Evolutionary conservation across 805 yeast species (phyloP).

Genomic region (Priceomyces medius): DNA sequence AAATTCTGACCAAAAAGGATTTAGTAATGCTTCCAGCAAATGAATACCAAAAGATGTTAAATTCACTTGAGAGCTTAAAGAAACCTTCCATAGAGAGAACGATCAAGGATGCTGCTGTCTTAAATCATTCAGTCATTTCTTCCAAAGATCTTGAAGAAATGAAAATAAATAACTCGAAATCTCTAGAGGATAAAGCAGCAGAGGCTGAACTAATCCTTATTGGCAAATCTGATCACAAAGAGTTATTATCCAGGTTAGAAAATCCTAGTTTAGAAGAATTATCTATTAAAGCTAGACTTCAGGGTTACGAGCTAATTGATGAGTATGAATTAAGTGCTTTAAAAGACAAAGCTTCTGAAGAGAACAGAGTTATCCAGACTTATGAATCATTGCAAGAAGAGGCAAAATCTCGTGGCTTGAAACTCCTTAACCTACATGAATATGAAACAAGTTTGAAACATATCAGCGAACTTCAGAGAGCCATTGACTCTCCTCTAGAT

Average conservation of each 20-base stretch:
- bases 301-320: constrained; percentile 17
- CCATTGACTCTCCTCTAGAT: background rate
- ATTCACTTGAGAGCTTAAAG: background rate
- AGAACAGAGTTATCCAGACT: constrained; percentile 13
- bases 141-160: constrained; percentile 7
- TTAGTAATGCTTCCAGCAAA: constrained; percentile 13
- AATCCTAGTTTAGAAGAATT: constrained; percentile 11
- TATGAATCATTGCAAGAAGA: constrained; percentile 15
- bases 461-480: background rate
- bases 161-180: background rate
- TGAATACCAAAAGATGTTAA: constrained; percentile 8
- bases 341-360: constrained; percentile 20
- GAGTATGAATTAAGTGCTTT: constrained; percentile 1
- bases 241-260: background rate
- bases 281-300: constrained; percentile 14
- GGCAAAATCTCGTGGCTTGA: constrained; percentile 13
- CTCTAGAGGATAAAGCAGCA: constrained; percentile 4
- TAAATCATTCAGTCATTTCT: constrained; percentile 5
- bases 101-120: constrained; percentile 5
- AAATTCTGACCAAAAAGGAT: constrained; percentile 9
- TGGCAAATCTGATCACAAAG: constrained; percentile 1
- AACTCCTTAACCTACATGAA: constrained; percentile 12
- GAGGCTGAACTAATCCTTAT: constrained; percentile 11
- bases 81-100: background rate
- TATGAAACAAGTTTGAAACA: constrained; percentile 1